Percentiles rank a stretch among this genome's conserved stretches.
These are phyloP conservation scores for Sanchytrium tribonematis DNA, from an alignment of 371 early-diverging fungal species.

Conservation along the genomic window DNA sequence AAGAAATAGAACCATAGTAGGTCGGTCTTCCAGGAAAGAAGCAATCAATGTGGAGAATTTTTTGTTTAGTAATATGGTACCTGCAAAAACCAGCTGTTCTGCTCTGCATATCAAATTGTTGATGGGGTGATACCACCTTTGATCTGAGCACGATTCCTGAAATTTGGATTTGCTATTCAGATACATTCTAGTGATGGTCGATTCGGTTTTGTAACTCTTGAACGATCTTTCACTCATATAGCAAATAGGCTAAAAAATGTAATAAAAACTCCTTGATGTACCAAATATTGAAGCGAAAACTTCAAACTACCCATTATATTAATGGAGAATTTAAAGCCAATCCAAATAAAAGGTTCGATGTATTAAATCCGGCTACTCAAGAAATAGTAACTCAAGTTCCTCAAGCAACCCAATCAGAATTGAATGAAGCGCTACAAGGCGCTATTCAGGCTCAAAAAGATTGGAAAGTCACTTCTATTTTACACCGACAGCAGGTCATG, in stretches of 20 bases:
- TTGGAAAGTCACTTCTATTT: constrained; percentile 58
- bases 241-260: too few relatives aligned
- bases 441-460: constrained; percentile 51
- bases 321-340: constrained; percentile 71
- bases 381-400: constrained; percentile 67
- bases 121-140: neutral
- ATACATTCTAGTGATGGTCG: neutral
- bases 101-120: neutral
- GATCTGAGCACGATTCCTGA: neutral
- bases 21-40: neutral
- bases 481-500: constrained; percentile 57
- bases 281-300: neutral
- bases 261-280: too few relatives aligned
- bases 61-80: neutral
- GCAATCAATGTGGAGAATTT: neutral
- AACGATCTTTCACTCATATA: neutral
- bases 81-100: neutral
- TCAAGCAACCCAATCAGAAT: constrained; percentile 55
- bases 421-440: constrained; percentile 41
- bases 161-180: neutral
- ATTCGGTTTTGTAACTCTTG: neutral
- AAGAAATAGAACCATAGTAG: neutral
- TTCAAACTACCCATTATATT: constrained; percentile 23
- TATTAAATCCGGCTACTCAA: constrained; percentile 84
- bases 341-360: constrained; percentile 55